Base-by-base conservation (phyloP, 768 basidiomycete genomes). In the Suillus americanus region DNA sequence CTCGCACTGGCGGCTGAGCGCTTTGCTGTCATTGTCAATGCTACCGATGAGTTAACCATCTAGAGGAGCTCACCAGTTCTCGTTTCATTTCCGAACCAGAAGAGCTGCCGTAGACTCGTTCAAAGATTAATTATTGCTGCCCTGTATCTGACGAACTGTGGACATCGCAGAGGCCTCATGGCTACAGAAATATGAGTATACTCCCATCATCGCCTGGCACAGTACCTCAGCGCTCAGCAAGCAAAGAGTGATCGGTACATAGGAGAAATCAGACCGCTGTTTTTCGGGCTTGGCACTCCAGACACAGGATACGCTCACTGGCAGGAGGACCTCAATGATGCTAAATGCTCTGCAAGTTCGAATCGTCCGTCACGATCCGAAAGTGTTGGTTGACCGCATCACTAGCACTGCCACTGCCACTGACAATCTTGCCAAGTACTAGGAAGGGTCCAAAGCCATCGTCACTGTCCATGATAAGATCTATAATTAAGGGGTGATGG, bases 21-120 rank as follows among this genome's bases (percentile, higher is more conserved):
- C 54, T 72, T 65, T 3, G 69, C 66, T 57, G 68, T 77, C 16
- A 74, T 72, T 33, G 54, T 74, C 62, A 82, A 81, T 59, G 72
- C 77, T 40, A 79, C 30, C 78, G 16, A 79, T 78, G 30, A 2
- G 30, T 30, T 66, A 76, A 76, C 33, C 75, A 75, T 23, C 70
- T 80, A 23, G 78, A 81, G 78, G 77, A 13, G 68, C 66, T 5
- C 71, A 67, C 43, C 25, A 73, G 20, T 69, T 74, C 18, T 64
- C 66, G 9, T 62, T 65, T 5, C 68, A 68, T 46, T 68, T 71
- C 38, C 64, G 66, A 63, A 65, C 65, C 45, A 65, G 75, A 18
- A 84, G 82, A 68, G 75, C 73, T 14, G 80, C 73, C 7, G 83
- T 81, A 18, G 84, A 84, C 66, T 76, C 81, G 10, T 81, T 82